Evolutionary conservation across 805 yeast species (phyloP), one percentile per base, ranked within the genome.

Genomic region (Cyberlindnera americana): DNA sequence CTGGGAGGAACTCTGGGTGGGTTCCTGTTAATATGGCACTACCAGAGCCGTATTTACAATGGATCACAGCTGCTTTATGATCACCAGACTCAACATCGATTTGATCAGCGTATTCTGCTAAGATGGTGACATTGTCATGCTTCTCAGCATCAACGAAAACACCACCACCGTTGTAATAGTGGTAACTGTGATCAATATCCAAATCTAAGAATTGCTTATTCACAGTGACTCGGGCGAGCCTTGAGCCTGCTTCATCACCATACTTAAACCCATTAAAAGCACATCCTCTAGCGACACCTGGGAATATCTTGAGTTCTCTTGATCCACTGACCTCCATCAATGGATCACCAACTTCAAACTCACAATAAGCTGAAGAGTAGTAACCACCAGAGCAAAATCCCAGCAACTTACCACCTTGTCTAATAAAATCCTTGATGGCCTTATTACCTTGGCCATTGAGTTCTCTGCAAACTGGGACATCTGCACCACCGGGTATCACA

Each of bases 351-450:
- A 75, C 81, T 51, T 87, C 96, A 59, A 93, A 93, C 56, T 91
- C 97, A 49, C 85, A 81, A 29, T 81, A 62, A 0, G 73, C 61
- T 11, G 90, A 73, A 1, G 81, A 91, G 56, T 77, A 93, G 62
- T 93, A 93, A 0, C 85, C 98, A 30, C 99, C 99, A 9, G 99
- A 93, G 64, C 99, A 93, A 47, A 93, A 77, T 0, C 99, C 99
- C 16, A 91, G 60, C 54, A 67, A 88, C 35, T 69, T 66, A 2
- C 99, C 99, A 22, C 98, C 99, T 39, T 69, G 67, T 22, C 78
- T 67, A 1, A 88, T 88, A 49, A 71, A 88, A 35, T 76, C 76
- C 19, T 65, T 60, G 46, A 88, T 85, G 27, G 69, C 66, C 9
- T 64, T 53, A 52, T 82, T 85, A 0, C 89, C 87, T 2, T 61